Conservation (phyloP, 2,329 filamentous ascomycete species). For the Didymella exigua region DNA sequence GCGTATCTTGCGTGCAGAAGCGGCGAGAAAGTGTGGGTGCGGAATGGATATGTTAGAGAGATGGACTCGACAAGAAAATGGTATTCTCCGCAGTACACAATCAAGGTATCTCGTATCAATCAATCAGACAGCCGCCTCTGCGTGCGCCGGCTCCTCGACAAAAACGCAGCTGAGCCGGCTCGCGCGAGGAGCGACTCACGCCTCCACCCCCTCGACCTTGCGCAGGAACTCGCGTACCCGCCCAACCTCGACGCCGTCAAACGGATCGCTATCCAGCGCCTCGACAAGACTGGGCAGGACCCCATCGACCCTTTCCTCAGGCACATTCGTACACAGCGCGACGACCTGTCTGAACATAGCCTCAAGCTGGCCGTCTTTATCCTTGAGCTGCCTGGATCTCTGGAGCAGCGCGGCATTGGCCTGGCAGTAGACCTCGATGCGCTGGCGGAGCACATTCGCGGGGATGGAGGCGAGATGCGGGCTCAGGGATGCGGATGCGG, state of each 20-base stretch:
- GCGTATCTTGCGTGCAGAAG: too few relatives aligned
- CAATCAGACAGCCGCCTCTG: too few relatives aligned
- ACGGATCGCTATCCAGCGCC: conserved; percentile 83
- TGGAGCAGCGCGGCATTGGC: conserved; percentile 71
- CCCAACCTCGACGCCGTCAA: conserved; percentile 72
- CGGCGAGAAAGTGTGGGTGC: too few relatives aligned
- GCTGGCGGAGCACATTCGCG: conserved; percentile 61
- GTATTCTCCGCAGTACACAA: too few relatives aligned
- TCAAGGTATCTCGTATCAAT: too few relatives aligned
- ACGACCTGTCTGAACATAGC: conserved; percentile 88
- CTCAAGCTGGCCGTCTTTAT: conserved; percentile 82
- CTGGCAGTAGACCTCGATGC: conserved; percentile 71
- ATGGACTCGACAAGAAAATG: too few relatives aligned
- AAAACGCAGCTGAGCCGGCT: too few relatives aligned
- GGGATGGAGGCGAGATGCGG: conserved; percentile 45
- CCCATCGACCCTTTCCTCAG: conserved; percentile 78
- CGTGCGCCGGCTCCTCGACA: too few relatives aligned
- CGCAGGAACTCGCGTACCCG: conserved; percentile 79
- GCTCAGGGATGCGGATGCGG: conserved; percentile 44
- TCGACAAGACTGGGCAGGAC: conserved; percentile 79
- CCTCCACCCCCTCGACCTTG: conserved; percentile 70
- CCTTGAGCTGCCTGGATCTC: conserved; percentile 73
- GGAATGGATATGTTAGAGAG: too few relatives aligned
- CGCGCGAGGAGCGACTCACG: too few relatives aligned
- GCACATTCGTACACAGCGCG: conserved; percentile 80